These are phyloP conservation scores for Lippia alba DNA, from an alignment of 305 asterid species.

Conservation along the genomic window DNA sequence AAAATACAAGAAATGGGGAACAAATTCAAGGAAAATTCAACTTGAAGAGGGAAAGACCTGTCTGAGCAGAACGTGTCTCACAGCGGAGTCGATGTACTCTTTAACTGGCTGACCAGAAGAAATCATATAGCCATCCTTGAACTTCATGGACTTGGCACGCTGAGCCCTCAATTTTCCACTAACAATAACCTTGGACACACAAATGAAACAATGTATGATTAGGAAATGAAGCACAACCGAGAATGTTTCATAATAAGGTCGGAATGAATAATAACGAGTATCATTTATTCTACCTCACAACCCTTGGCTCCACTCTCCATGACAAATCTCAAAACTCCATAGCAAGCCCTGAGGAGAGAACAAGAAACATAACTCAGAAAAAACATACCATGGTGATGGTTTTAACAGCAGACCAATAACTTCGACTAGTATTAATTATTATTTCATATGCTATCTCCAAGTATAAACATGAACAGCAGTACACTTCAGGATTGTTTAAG, in stretches of 20 bases:
- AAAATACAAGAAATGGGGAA: not conserved
- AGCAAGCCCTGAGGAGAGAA: slow-evolving; percentile 48
- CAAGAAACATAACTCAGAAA: not conserved
- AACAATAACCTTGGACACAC: slow-evolving; percentile 46
- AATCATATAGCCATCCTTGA: slow-evolving; percentile 60
- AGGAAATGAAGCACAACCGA: not conserved
- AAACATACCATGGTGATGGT: not conserved
- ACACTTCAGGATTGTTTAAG: slow-evolving; percentile 11
- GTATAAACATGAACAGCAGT: slow-evolving; percentile 26
- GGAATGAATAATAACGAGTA: no score
- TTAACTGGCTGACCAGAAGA: slow-evolving; percentile 60
- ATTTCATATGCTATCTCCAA: slow-evolving; percentile 33
- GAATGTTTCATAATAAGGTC: not conserved
- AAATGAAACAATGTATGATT: not conserved
- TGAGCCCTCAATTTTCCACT: slow-evolving; percentile 59
- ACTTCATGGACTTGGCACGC: slow-evolving; percentile 60
- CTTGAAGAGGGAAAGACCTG: slow-evolving; percentile 36
- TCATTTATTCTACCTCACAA: slow-evolving; percentile 44
- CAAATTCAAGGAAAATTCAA: not conserved
- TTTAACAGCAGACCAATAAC: no score
- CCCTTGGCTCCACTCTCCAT: slow-evolving; percentile 70
- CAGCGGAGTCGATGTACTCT: slow-evolving; percentile 56
- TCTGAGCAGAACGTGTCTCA: slow-evolving; percentile 56
- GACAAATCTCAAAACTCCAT: slow-evolving; percentile 57
- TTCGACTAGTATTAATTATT: not conserved